These are phyloP conservation scores for Leishmania mexicana DNA, from an alignment of 208 protist species.

Conservation along the genomic window DNA sequence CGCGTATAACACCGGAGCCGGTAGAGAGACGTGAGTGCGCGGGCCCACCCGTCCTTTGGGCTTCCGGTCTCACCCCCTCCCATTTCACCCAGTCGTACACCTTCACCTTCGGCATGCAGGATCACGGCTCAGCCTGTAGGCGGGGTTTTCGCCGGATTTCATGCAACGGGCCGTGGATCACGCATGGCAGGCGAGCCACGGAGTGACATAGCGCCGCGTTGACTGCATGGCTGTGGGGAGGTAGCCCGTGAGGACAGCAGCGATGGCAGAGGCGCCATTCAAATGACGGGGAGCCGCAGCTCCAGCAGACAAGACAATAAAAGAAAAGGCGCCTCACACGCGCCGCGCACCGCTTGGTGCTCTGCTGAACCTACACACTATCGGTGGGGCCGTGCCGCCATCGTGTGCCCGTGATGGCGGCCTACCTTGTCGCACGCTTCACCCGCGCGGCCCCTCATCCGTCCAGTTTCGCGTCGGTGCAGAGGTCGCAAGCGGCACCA, in stretches of 20 bases:
- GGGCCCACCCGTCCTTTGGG: neutral
- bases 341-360: too few species aligned
- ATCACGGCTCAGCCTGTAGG: neutral
- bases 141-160: neutral
- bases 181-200: neutral
- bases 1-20: neutral
- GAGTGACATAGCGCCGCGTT: neutral
- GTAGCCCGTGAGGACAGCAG: neutral
- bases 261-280: neutral
- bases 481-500: neutral
- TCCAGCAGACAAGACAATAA: neutral
- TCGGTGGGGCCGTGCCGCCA: neutral
- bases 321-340: neutral
- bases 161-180: neutral
- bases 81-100: neutral
- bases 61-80: neutral
- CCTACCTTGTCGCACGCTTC: neutral
- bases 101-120: neutral
- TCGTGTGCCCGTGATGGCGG: neutral
- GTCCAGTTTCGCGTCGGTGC: neutral
- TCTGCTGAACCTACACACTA: neutral
- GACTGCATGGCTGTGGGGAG: neutral
- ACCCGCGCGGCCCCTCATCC: neutral
- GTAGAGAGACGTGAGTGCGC: neutral
- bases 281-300: neutral